phyloP scores from a whole-genome alignment of 1,284 basidiomycete species.

The Moesziomyces globuligerus region DNA sequence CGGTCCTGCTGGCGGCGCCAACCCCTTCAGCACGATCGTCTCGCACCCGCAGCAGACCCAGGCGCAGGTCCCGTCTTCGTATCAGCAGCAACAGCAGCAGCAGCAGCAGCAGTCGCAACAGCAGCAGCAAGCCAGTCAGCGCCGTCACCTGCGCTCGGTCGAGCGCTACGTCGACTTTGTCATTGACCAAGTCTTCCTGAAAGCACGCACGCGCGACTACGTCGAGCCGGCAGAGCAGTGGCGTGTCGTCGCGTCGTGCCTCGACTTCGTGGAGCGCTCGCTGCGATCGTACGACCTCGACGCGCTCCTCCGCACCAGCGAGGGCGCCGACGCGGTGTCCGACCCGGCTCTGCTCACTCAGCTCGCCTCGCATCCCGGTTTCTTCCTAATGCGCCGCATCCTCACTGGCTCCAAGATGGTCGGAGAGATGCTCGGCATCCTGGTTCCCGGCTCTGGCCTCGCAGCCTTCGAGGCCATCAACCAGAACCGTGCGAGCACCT shows the following conservation, averaged over 20 bases:
- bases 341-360: constrained; percentile 61
- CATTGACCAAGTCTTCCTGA: constrained; percentile 83
- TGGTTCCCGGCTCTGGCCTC: constrained; percentile 67
- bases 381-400: constrained; percentile 82
- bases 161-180: constrained; percentile 86
- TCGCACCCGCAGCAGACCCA: constrained; percentile 20
- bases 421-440: constrained; percentile 77
- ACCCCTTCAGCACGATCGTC: constrained; percentile 47
- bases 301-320: constrained; percentile 27
- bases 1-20: constrained; percentile 9
- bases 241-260: constrained; percentile 83
- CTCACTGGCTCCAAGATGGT: constrained; percentile 80
- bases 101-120: constrained; percentile 23
- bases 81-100: constrained; percentile 17
- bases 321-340: constrained; percentile 39
- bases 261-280: constrained; percentile 85
- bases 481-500: constrained; percentile 76
- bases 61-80: constrained; percentile 13
- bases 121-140: constrained; percentile 25
- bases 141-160: constrained; percentile 68
- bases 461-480: constrained; percentile 71
- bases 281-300: constrained; percentile 82
- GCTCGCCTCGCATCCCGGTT: constrained; percentile 79
- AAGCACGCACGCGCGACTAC: constrained; percentile 75
- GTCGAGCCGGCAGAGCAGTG: constrained; percentile 80